phyloP scores from a whole-genome alignment of 768 basidiomycete species.

The Naganishia antarctica region DNA sequence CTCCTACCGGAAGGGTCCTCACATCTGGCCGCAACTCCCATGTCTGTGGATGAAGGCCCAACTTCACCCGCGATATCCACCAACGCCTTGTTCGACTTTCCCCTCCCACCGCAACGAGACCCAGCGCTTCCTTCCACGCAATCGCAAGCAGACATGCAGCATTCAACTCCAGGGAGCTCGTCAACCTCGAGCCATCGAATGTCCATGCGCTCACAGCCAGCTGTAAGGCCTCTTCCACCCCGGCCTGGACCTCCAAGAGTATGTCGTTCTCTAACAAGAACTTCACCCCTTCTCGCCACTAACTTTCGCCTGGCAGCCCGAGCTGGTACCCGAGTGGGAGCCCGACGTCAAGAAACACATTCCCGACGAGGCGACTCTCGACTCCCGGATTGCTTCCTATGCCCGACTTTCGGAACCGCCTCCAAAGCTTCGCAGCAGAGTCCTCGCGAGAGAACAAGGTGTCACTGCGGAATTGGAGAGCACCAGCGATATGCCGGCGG shows the following conservation, averaged over 20 bases:
- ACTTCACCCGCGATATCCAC: constrained; percentile 6
- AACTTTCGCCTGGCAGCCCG: background rate
- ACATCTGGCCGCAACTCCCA: too few relatives aligned
- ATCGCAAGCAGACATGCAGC: background rate
- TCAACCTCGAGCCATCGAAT: background rate
- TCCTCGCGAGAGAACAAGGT: constrained; percentile 21
- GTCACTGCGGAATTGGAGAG: background rate
- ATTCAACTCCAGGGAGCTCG: background rate
- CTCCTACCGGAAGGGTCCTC: too few relatives aligned
- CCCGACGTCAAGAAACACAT: constrained; percentile 28
- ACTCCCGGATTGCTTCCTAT: constrained; percentile 25
- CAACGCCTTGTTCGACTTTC: constrained; percentile 1
- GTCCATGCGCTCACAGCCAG: background rate
- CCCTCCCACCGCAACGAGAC: constrained; percentile 1
- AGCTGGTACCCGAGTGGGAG: constrained; percentile 27
- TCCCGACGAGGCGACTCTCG: constrained; percentile 23
- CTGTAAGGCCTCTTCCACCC: constrained; percentile 23
- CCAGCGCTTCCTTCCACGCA: background rate
- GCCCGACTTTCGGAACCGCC: constrained; percentile 19
- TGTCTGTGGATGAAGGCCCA: too few relatives aligned
- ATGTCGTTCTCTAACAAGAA: background rate
- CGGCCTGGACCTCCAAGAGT: constrained; percentile 26
- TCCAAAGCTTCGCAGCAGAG: constrained; percentile 11
- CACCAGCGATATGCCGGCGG: background rate
- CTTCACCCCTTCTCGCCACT: background rate